Conservation (phyloP, 2,329 filamentous ascomycete species). For the Diplocarpon rosae region DNA sequence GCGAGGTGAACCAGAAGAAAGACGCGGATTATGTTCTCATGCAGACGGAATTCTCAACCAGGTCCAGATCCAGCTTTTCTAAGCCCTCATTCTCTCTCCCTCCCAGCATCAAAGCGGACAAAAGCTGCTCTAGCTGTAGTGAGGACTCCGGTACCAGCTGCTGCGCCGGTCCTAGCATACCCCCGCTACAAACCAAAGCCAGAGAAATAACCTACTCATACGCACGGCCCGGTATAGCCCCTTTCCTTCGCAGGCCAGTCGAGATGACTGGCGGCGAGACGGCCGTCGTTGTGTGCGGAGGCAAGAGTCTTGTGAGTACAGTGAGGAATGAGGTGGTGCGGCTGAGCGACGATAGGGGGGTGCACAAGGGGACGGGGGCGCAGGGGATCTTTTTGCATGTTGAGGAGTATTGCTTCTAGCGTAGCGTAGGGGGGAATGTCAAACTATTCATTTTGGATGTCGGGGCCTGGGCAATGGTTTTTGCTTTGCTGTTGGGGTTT, state of each 20-base stretch:
- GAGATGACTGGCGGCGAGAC: conserved; percentile 50
- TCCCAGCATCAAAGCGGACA: not conserved
- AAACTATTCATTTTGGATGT: too few relatives aligned
- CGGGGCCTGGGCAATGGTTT: too few relatives aligned
- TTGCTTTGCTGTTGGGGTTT: too few relatives aligned
- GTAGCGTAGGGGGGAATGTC: not conserved
- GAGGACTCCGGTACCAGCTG: not conserved
- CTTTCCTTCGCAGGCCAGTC: conserved; percentile 41
- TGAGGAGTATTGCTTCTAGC: conserved; percentile 46
- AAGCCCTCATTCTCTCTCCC: not conserved
- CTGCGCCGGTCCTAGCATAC: not conserved
- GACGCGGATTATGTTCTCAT: not conserved
- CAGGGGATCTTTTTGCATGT: conserved; percentile 51
- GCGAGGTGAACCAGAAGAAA: conserved; percentile 2
- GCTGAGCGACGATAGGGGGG: conserved; percentile 48
- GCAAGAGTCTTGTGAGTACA: conserved; percentile 40
- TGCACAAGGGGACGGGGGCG: conserved; percentile 53
- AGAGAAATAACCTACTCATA: conserved; percentile 14
- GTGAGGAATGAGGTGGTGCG: conserved; percentile 44
- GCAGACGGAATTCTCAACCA: conserved; percentile 7
- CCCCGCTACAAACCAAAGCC: not conserved
- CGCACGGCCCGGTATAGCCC: conserved; percentile 38
- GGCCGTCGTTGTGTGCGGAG: conserved; percentile 49
- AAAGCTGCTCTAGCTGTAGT: conserved; percentile 4
- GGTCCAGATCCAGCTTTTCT: not conserved